Conservation (phyloP, 805 yeast genomes). For the Ogataea neopini region DNA sequence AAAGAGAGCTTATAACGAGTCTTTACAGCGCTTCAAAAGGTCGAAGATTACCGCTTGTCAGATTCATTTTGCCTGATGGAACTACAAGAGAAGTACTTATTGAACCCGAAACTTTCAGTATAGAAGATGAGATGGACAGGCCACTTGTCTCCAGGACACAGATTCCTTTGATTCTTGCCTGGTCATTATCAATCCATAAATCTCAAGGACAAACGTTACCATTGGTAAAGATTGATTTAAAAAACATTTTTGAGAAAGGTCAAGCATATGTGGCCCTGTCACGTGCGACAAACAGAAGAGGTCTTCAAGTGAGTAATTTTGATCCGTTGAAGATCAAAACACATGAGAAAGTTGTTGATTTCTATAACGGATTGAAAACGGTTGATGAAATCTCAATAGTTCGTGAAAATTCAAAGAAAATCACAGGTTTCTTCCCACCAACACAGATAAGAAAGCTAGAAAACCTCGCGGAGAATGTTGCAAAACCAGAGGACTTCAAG, state of each 20-base stretch:
- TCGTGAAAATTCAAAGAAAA: neutral
- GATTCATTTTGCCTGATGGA: slow-evolving; percentile 72
- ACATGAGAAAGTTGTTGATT: slow-evolving; percentile 67
- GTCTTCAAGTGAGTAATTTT: slow-evolving; percentile 80
- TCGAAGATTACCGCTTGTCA: slow-evolving; percentile 69
- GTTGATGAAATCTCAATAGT: slow-evolving; percentile 33
- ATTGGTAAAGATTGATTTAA: slow-evolving; percentile 73
- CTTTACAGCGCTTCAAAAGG: slow-evolving; percentile 47
- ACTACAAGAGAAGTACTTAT: slow-evolving; percentile 73
- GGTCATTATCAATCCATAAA: slow-evolving; percentile 96
- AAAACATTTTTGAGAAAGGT: slow-evolving; percentile 80
- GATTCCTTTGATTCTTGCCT: slow-evolving; percentile 86
- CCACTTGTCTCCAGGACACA: slow-evolving; percentile 75
- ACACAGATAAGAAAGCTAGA: slow-evolving; percentile 15
- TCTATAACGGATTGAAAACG: slow-evolving; percentile 54
- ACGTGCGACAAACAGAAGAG: slow-evolving; percentile 76
- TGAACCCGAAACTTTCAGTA: slow-evolving; percentile 78
- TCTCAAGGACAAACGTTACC: slow-evolving; percentile 92
- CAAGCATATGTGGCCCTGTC: slow-evolving; percentile 96
- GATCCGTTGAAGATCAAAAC: slow-evolving; percentile 62
- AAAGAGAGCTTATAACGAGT: slow-evolving; percentile 44
- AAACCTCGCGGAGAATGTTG: slow-evolving; percentile 13
- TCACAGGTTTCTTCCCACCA: slow-evolving; percentile 2
- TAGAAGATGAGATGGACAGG: slow-evolving; percentile 71
- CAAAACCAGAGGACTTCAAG: slow-evolving; percentile 17